Conservation (phyloP, 176 grass and related monocot genomes). For the Poa annua region DNA sequence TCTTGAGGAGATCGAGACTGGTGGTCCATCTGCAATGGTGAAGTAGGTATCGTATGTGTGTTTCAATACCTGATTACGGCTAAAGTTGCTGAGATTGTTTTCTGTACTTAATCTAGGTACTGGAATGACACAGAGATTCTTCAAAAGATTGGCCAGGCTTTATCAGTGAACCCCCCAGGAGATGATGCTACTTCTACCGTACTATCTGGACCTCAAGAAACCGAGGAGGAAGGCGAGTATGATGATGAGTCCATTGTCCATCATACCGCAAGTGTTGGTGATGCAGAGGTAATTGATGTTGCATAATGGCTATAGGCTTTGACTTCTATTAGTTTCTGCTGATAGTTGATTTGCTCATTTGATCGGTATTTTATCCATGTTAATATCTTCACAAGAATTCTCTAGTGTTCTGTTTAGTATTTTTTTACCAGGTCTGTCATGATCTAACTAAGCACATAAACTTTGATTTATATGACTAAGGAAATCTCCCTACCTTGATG, state of each 20-base stretch:
- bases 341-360: not conserved
- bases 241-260: conserved; percentile 92
- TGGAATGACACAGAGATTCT: conserved; percentile 97
- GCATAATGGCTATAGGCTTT: not conserved
- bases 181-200: conserved; percentile 56
- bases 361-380: conserved; percentile 8
- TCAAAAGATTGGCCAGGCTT: conserved; percentile 90
- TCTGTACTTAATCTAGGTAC: conserved; percentile 62
- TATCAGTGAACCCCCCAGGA: conserved; percentile 66
- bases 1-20: conserved; percentile 87
- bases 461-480: not conserved
- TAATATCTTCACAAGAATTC: not conserved
- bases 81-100: conserved; percentile 29
- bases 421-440: not conserved
- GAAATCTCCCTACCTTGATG: not conserved
- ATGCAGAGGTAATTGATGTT: conserved; percentile 70
- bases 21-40: conserved; percentile 89
- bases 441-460: not conserved
- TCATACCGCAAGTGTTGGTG: conserved; percentile 84
- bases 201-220: conserved; percentile 70
- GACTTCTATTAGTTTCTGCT: not conserved
- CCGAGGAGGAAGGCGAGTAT: conserved; percentile 57
- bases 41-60: conserved; percentile 59
- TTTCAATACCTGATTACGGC: not conserved
- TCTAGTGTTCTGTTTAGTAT: not conserved